Evolutionary conservation across 352 stramenopile genomes (phyloP), one percentile per base, ranked within the genome.

Genomic region (Globisporangium recalcitrans): DNA sequence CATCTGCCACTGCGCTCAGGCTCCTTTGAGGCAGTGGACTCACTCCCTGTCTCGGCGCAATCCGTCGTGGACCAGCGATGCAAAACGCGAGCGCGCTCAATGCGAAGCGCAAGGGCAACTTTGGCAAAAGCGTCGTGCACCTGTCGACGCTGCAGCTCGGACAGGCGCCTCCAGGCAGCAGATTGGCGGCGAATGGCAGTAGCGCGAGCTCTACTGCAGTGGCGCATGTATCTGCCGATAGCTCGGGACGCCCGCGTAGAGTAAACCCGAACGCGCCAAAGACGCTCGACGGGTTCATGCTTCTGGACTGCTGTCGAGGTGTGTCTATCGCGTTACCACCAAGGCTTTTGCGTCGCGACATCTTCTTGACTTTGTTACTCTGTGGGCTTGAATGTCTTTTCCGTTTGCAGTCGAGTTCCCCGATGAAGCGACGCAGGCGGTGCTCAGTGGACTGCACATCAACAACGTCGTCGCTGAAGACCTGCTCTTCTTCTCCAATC

Each of bases 241-340:
- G 49, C 29, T 38, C n/a, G 14, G 26, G 29, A 31, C 26, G 58
- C 24, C 16, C 34, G 64, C 63, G 9, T 47, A 52, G 22, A 70
- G 54, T n/a, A 60, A n/a, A 70, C 16, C 64, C 66, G 24, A 68
- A 80, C 58, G 59, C 52, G 11, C 73, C 67, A 27, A 78, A 76
- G 64, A 85, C 75, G 13, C 68, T 93, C 11, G 82, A 94, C 40
- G 85, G 85, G 1, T 94, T 94, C 58, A 71, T 94, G 53, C 58
- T 94, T 3, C 72, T 94, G 24, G 81, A 94, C 34, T 85, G 68
- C 58, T 94, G 82, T 65, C 70, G 69, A 71, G 82, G 79, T 91
- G n/a, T 21, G 46, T 29, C 51, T 38, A 14, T n/a, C 14, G 52
- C 8, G 4, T 26, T 22, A 24, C 16, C 19, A 56, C 26, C 3